These are phyloP conservation scores for Firmiana major DNA, from an alignment of 345 rosid genomes.

Conservation along the genomic window DNA sequence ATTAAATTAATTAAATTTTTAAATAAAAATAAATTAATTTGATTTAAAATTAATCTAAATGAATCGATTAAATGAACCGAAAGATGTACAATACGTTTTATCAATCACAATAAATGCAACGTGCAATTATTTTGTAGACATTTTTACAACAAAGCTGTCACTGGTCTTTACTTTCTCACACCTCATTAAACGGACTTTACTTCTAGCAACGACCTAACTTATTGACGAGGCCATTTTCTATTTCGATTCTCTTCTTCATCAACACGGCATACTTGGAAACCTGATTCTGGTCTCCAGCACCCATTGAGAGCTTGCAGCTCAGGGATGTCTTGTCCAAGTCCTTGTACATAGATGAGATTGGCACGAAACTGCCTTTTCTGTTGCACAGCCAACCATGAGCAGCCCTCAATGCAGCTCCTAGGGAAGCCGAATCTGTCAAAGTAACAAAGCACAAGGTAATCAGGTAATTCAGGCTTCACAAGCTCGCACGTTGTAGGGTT, in stretches of 20 bases:
- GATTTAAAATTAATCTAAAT: too few relatives aligned
- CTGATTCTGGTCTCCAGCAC: slow-evolving; percentile 46
- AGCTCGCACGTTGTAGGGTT: too few relatives aligned
- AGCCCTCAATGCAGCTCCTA: slow-evolving; percentile 91
- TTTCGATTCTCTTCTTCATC: slow-evolving; percentile 73
- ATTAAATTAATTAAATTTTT: too few relatives aligned
- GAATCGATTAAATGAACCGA: too few relatives aligned
- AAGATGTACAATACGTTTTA: neutral
- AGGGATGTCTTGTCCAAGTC: slow-evolving; percentile 63
- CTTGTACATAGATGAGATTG: slow-evolving; percentile 57
- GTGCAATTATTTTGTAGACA: neutral
- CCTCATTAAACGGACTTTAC: neutral
- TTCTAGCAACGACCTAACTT: slow-evolving; percentile 58
- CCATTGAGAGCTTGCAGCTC: slow-evolving; percentile 57
- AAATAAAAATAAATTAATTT: too few relatives aligned
- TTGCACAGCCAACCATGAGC: slow-evolving; percentile 90
- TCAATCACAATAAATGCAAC: neutral
- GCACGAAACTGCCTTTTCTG: slow-evolving; percentile 58
- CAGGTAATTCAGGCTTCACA: neutral
- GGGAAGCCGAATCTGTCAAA: slow-evolving; percentile 76
- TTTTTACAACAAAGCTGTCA: neutral
- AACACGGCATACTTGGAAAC: slow-evolving; percentile 47
- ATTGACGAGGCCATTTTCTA: slow-evolving; percentile 62
- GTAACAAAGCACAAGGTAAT: neutral
- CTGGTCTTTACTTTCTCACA: neutral